Evolutionary conservation across 1,139 yeast genomes (phyloP).

Genomic region (Arxiozyma heterogenica): DNA sequence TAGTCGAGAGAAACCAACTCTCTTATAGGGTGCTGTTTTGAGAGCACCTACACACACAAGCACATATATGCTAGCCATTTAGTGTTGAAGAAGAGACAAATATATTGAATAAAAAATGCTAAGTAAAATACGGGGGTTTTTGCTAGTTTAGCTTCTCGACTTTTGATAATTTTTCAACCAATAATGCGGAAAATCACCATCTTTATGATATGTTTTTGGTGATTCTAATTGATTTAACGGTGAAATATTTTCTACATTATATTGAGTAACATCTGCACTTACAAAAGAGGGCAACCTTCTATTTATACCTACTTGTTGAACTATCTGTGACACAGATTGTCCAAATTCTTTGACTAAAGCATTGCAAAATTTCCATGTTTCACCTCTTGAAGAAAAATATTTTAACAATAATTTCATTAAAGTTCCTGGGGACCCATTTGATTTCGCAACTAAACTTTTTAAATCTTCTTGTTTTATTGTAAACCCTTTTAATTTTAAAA

Average conservation of each 20-base stretch:
- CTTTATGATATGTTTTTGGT: neutral
- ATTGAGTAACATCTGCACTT: neutral
- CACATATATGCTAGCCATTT: neutral
- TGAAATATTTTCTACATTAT: too few relatives aligned
- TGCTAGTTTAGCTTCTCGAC: neutral
- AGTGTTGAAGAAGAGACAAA: neutral
- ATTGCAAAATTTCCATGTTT: slow-evolving; percentile 31
- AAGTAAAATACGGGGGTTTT: neutral
- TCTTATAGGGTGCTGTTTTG: neutral
- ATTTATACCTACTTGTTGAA: neutral
- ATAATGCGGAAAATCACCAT: neutral
- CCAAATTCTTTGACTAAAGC: slow-evolving; percentile 30
- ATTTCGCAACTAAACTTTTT: slow-evolving; percentile 30
- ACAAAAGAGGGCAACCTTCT: neutral
- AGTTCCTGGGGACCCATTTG: slow-evolving; percentile 32
- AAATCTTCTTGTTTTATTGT: slow-evolving; percentile 35
- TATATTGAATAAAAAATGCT: too few relatives aligned
- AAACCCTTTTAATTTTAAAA: slow-evolving; percentile 38
- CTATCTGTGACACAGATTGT: neutral
- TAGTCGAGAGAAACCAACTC: neutral
- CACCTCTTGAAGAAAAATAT: slow-evolving; percentile 35
- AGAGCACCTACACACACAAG: neutral
- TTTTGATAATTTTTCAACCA: neutral
- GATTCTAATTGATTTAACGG: neutral
- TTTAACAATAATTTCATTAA: slow-evolving; percentile 35